These are phyloP conservation scores for Barnettozyma populi DNA, from an alignment of 805 yeast species.

Conservation along the genomic window DNA sequence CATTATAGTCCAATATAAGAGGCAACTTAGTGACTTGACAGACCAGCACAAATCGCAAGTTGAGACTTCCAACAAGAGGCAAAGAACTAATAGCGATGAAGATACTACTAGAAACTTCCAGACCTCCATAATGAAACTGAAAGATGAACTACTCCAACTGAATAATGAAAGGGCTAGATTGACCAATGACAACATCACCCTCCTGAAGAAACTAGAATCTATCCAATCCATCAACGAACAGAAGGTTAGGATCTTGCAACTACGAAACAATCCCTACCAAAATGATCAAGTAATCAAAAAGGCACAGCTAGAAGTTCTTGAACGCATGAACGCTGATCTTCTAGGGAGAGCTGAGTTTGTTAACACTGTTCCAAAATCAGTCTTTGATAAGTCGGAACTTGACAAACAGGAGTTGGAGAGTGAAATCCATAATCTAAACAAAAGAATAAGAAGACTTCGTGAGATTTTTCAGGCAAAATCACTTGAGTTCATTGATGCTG, in stretches of 20 bases:
- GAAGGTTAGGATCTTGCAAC: constrained; percentile 49
- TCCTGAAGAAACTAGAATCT: constrained; percentile 34
- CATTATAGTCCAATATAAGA: constrained; percentile 51
- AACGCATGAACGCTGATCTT: constrained; percentile 55
- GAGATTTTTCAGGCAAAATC: constrained; percentile 62
- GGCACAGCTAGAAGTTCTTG: constrained; percentile 43
- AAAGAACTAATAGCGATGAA: constrained; percentile 21
- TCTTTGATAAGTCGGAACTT: constrained; percentile 54
- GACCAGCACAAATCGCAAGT: constrained; percentile 37
- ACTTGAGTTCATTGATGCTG: constrained; percentile 62
- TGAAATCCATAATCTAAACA: constrained; percentile 44
- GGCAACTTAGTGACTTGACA: constrained; percentile 9
- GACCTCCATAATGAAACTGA: constrained; percentile 29
- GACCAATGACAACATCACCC: constrained; percentile 30
- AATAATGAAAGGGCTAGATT: constrained; percentile 32
- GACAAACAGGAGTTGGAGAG: constrained; percentile 46
- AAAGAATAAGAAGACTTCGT: constrained; percentile 45
- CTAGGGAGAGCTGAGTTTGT: constrained; percentile 25
- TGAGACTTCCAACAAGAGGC: constrained; percentile 27
- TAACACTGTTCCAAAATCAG: constrained; percentile 49
- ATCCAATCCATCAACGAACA: constrained; percentile 31
- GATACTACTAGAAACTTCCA: constrained; percentile 21
- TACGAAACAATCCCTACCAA: constrained; percentile 59
- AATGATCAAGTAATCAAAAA: constrained; percentile 57
- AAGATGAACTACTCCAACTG: constrained; percentile 36